These are phyloP conservation scores for Pichia cactophila DNA, from an alignment of 1,139 yeast species.

Conservation along the genomic window DNA sequence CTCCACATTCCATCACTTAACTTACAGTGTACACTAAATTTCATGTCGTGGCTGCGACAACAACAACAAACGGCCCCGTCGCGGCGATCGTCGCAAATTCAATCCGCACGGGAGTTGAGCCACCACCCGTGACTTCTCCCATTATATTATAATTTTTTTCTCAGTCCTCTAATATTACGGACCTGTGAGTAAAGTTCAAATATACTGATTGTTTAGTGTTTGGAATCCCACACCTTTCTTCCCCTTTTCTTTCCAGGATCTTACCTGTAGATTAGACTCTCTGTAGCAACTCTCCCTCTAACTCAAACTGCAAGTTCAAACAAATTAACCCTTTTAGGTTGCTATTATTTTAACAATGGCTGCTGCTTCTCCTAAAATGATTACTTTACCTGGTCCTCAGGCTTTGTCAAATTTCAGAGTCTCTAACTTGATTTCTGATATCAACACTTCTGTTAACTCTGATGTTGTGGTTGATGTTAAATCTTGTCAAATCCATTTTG, in stretches of 20 bases:
- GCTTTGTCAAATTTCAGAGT: conserved; percentile 87
- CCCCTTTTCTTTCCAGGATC: neutral
- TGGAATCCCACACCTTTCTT: neutral
- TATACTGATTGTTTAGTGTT: too few relatives aligned
- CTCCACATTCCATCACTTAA: neutral
- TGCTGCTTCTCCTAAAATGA: conserved; percentile 27
- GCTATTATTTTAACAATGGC: neutral
- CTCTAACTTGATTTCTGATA: conserved; percentile 59
- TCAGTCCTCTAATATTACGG: neutral
- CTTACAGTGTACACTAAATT: neutral
- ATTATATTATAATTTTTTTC: neutral
- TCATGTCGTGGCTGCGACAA: neutral
- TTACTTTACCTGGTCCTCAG: conserved; percentile 79
- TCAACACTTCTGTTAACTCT: conserved; percentile 61
- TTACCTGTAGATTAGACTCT: neutral
- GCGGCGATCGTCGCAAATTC: neutral
- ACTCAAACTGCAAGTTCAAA: neutral
- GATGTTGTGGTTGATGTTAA: conserved; percentile 62
- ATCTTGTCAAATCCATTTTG: conserved; percentile 75
- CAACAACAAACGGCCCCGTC: neutral
- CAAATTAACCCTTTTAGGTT: neutral
- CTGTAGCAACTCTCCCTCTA: neutral
- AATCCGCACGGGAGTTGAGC: neutral
- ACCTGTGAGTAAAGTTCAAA: neutral
- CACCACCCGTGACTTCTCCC: neutral